Evolutionary conservation across 257 asterid species (phyloP).

Genomic region (Capsicum chinense): DNA sequence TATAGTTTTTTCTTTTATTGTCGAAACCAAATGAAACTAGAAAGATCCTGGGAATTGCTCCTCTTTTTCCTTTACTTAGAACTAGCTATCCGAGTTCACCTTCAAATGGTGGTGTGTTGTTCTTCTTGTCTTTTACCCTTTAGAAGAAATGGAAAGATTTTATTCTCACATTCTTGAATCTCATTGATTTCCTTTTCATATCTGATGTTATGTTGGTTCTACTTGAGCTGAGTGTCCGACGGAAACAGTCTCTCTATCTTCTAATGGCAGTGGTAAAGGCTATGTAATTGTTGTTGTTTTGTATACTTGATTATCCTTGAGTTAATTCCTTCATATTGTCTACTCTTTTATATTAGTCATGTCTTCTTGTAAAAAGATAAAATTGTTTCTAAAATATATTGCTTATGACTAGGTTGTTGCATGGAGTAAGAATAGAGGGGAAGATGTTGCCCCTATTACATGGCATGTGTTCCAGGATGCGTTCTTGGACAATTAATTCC

Average conservation of each 20-base stretch:
- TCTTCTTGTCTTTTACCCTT: background rate
- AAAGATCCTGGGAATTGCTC: constrained; percentile 1
- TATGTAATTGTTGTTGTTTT: background rate
- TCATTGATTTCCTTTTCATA: background rate
- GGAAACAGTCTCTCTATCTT: background rate
- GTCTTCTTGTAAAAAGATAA: too few relatives aligned
- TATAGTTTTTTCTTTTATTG: background rate
- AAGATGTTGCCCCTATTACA: too few relatives aligned
- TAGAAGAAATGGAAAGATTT: constrained; percentile 20
- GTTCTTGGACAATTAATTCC: too few relatives aligned
- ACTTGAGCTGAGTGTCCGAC: background rate
- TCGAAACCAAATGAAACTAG: constrained; percentile 21
- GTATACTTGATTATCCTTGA: background rate
- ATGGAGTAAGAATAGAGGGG: too few relatives aligned
- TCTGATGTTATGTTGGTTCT: background rate
- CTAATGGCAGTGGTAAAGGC: background rate
- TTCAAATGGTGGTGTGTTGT: background rate
- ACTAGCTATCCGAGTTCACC: background rate
- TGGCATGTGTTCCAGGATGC: too few relatives aligned
- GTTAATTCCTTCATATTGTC: background rate
- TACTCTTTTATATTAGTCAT: background rate
- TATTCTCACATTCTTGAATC: background rate
- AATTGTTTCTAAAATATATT: too few relatives aligned
- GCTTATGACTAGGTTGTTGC: too few relatives aligned
- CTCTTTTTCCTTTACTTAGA: constrained; percentile 3